Evolutionary conservation across 176 grass and related monocot genomes (phyloP).

Genomic region (Lolium perenne): DNA sequence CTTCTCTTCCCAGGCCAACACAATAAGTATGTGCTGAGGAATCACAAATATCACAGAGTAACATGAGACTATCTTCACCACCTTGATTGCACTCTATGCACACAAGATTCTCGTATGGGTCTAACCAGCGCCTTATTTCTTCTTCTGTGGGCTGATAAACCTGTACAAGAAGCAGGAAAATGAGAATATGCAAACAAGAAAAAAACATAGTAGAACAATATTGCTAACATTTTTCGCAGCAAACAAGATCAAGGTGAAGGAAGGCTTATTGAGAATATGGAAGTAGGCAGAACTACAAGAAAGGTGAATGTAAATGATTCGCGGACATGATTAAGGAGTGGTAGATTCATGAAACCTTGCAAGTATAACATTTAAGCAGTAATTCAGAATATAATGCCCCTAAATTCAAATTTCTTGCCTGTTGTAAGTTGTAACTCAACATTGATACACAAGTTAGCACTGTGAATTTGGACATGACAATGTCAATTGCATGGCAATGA

Average conservation of each 20-base stretch:
- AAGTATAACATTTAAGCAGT: not conserved
- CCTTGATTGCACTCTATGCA: conserved; percentile 97
- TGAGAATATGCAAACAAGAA: not conserved
- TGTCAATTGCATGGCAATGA: not conserved
- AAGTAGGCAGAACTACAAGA: conserved; percentile 1
- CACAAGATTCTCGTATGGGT: conserved; percentile 89
- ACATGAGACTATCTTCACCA: conserved; percentile 88
- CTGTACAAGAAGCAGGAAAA: conserved; percentile 50
- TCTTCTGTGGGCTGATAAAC: conserved; percentile 95
- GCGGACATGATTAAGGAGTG: not conserved
- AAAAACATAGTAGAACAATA: not conserved
- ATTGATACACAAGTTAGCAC: not conserved
- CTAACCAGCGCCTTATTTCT: conserved; percentile 89
- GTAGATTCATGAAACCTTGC: conserved; percentile 15
- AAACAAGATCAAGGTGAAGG: not conserved
- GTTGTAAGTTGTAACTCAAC: not conserved
- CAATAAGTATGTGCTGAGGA: conserved; percentile 96
- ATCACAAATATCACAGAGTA: conserved; percentile 98
- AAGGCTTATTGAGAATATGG: not conserved
- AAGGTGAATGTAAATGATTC: conserved; percentile 7
- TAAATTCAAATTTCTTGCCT: not conserved
- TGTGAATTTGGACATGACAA: conserved; percentile 5
- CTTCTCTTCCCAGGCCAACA: conserved; percentile 82
- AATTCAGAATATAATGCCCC: not conserved
- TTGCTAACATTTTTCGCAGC: not conserved